Percentiles rank a stretch among this genome's conserved stretches.
Conservation (phyloP, 345 rosid genomes). For the Eucalyptus curtisii region DNA sequence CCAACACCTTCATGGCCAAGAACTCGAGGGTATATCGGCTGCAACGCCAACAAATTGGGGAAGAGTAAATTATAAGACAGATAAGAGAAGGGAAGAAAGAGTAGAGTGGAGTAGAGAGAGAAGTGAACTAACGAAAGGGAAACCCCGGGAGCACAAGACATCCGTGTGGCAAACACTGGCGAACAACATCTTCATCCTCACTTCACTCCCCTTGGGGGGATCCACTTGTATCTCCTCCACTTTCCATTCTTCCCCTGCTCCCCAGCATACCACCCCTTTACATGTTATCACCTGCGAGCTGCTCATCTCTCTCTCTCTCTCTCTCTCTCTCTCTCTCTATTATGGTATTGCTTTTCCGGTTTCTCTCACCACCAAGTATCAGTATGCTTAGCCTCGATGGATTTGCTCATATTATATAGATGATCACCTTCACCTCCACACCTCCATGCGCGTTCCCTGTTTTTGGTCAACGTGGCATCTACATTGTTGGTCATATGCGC, state of each 20-base stretch:
- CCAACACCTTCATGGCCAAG: constrained; percentile 85
- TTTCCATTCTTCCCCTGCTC: constrained; percentile 26
- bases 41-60: neutral
- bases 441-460: neutral
- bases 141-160: constrained; percentile 4
- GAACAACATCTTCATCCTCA: constrained; percentile 47
- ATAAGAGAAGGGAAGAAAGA: neutral
- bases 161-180: constrained; percentile 69
- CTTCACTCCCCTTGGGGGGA: constrained; percentile 49
- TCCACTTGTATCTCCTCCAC: constrained; percentile 62
- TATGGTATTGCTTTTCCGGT: neutral
- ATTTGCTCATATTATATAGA: neutral
- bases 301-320: neutral
- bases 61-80: neutral
- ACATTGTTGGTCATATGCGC: neutral
- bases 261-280: constrained; percentile 52
- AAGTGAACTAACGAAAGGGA: constrained; percentile 10
- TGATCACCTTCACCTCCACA: neutral
- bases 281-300: neutral
- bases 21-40: constrained; percentile 53
- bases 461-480: neutral
- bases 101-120: neutral
- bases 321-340: neutral
- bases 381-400: neutral
- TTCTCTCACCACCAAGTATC: neutral